Evolutionary conservation across 2,329 filamentous ascomycete genomes (phyloP).

Genomic region (Calonectria multiphialidica): DNA sequence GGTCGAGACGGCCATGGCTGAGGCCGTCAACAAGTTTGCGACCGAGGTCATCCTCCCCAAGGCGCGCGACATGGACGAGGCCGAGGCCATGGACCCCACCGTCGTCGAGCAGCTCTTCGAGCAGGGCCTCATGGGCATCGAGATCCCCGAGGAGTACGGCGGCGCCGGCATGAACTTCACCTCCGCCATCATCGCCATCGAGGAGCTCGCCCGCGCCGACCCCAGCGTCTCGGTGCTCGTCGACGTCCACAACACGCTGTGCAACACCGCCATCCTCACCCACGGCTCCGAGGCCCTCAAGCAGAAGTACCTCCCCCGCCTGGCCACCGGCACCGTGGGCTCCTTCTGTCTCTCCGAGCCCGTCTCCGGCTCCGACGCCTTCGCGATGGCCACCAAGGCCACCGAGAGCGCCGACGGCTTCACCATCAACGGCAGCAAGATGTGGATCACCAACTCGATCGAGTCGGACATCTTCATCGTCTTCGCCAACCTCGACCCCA

Average conservation of each 20-base stretch:
- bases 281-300: slow-evolving; percentile 83
- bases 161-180: slow-evolving; percentile 99
- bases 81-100: slow-evolving; percentile 89
- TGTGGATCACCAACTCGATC: slow-evolving; percentile 99
- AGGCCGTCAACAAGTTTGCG: slow-evolving; percentile 91
- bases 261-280: slow-evolving; percentile 92
- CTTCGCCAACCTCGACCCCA: slow-evolving; percentile 93
- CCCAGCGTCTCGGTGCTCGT: slow-evolving; percentile 95
- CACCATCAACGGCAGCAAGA: slow-evolving; percentile 91
- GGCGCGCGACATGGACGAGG: slow-evolving; percentile 97
- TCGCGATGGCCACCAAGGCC: slow-evolving; percentile 92
- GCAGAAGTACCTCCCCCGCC: slow-evolving; percentile 88
- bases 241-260: slow-evolving; percentile 98
- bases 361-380: slow-evolving; percentile 93
- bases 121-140: slow-evolving; percentile 96
- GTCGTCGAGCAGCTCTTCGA: slow-evolving; percentile 96
- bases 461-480: slow-evolving; percentile 97
- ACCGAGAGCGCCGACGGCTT: slow-evolving; percentile 86
- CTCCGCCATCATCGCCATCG: slow-evolving; percentile 93
- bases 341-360: slow-evolving; percentile 96
- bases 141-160: slow-evolving; percentile 97
- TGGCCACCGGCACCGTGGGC: slow-evolving; percentile 90
- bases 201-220: slow-evolving; percentile 94
- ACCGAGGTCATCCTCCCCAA: slow-evolving; percentile 89
- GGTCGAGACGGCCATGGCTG: slow-evolving; percentile 88